These are phyloP conservation scores for Chara braunii DNA, from an alignment of 139 green algal genomes.

Conservation along the genomic window DNA sequence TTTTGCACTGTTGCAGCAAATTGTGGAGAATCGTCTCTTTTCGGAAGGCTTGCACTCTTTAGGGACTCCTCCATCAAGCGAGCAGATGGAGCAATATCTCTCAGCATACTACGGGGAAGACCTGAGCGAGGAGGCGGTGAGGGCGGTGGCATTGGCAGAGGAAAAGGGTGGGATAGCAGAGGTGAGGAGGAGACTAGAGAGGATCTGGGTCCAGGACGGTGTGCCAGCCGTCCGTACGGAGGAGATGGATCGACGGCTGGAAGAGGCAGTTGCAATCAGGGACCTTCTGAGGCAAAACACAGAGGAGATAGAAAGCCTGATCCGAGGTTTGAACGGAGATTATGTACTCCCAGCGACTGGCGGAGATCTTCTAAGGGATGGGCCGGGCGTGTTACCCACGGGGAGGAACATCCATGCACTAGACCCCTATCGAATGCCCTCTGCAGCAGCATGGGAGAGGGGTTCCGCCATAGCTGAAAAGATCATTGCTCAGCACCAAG, in stretches of 20 bases:
- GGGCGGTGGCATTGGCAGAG: slow-evolving; percentile 23
- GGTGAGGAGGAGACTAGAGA: slow-evolving; percentile 25
- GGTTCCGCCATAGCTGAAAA: slow-evolving; percentile 53
- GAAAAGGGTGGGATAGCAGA: too few species aligned
- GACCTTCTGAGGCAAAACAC: slow-evolving; percentile 69
- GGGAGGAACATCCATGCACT: slow-evolving; percentile 95
- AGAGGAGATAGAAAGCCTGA: slow-evolving; percentile 66
- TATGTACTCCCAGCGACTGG: slow-evolving; percentile 81
- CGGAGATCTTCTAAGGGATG: slow-evolving; percentile 90
- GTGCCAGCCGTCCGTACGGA: slow-evolving; percentile 4
- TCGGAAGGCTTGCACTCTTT: slow-evolving; percentile 89
- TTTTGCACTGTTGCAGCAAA: too few species aligned
- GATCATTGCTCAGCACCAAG: slow-evolving; percentile 61
- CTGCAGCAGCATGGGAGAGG: slow-evolving; percentile 60
- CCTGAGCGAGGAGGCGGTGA: slow-evolving; percentile 51
- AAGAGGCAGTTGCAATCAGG: slow-evolving; percentile 72
- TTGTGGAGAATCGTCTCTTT: slow-evolving; percentile 89
- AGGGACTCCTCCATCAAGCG: slow-evolving; percentile 51
- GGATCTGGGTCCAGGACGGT: slow-evolving; percentile 22
- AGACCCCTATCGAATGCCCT: slow-evolving; percentile 96
- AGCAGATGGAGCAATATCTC: slow-evolving; percentile 61
- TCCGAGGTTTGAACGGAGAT: slow-evolving; percentile 65
- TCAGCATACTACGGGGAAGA: slow-evolving; percentile 60
- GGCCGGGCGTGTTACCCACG: slow-evolving; percentile 86
- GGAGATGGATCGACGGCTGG: slow-evolving; percentile 35